Conservation (phyloP, 2,329 filamentous ascomycete species). For the Parafenestella ontariensis region DNA sequence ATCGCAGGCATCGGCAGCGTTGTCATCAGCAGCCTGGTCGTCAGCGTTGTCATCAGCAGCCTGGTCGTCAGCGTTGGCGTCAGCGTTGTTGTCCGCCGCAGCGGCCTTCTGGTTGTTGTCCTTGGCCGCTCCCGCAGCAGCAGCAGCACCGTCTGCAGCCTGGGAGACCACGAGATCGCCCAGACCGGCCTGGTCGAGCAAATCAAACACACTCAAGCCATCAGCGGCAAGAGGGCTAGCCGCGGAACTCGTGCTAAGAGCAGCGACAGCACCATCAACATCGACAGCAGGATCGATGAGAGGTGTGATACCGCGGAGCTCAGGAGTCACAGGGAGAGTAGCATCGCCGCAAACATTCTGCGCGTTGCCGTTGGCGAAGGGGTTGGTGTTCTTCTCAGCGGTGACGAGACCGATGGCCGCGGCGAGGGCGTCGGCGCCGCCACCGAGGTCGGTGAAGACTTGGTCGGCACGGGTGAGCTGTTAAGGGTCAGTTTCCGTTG, state of each 20-base stretch:
- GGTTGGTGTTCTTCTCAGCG: conserved; percentile 78
- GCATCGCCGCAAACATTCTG: conserved; percentile 69
- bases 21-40: conserved; percentile 12
- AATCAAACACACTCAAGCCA: conserved; percentile 70
- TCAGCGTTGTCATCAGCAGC: neutral
- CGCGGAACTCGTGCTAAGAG: conserved; percentile 63
- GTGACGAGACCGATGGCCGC: conserved; percentile 69
- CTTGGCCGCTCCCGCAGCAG: conserved; percentile 12
- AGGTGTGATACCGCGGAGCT: conserved; percentile 71
- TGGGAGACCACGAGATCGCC: conserved; percentile 63
- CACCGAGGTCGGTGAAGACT: conserved; percentile 68
- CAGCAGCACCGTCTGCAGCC: conserved; percentile 41
- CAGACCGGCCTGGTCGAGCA: conserved; percentile 69
- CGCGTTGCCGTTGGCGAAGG: conserved; percentile 65
- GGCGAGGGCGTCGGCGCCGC: conserved; percentile 64
- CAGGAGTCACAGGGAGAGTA: conserved; percentile 65
- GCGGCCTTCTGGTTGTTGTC: too few species aligned
- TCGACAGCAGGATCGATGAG: conserved; percentile 70
- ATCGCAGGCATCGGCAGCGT: conserved; percentile 5
- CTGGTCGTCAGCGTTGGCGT: neutral
- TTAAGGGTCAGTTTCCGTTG: conserved; percentile 25
- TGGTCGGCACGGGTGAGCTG: conserved; percentile 69
- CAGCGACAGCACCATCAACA: conserved; percentile 65
- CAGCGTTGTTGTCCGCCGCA: neutral
- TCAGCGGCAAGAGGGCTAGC: conserved; percentile 63